A percentile compares a stretch with the other conserved stretches of the same genome.
Evolutionary conservation across 306 rosid species (phyloP).

Genomic region (Prunus mongolica): DNA sequence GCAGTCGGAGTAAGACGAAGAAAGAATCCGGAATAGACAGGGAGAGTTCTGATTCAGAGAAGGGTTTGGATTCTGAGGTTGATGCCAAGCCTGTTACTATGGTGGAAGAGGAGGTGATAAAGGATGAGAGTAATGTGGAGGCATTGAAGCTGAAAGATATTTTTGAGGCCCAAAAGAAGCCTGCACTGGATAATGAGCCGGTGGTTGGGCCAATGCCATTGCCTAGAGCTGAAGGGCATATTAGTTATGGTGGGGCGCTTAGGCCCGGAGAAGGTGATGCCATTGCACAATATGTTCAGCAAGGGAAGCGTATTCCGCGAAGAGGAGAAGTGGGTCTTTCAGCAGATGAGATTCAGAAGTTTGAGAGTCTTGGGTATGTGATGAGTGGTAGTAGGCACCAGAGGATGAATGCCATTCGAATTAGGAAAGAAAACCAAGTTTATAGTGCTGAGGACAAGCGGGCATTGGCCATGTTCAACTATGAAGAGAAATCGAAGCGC

Average conservation of each 20-base stretch:
- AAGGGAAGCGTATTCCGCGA: constrained; percentile 95
- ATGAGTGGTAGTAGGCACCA: constrained; percentile 99
- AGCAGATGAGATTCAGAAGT: constrained; percentile 85
- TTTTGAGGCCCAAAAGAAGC: constrained; percentile 75
- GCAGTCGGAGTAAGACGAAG: constrained; percentile 31
- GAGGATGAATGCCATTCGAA: constrained; percentile 98
- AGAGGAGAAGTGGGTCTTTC: constrained; percentile 99
- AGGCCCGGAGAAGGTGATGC: constrained; percentile 99
- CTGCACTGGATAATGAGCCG: constrained; percentile 57
- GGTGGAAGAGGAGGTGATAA: constrained; percentile 45
- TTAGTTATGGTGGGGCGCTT: constrained; percentile 98
- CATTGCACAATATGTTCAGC: constrained; percentile 92
- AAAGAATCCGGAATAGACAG: constrained; percentile 34
- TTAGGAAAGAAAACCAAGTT: constrained; percentile 96
- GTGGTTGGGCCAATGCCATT: constrained; percentile 89
- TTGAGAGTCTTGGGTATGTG: constrained; percentile 84
- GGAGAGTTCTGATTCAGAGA: constrained; percentile 38
- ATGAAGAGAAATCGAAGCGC: constrained; percentile 90
- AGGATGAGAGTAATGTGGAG: constrained; percentile 46
- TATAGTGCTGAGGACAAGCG: constrained; percentile 97
- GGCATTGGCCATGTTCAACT: constrained; percentile 94
- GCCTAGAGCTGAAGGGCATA: constrained; percentile 95
- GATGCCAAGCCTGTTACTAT: constrained; percentile 28
- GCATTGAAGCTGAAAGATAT: constrained; percentile 62
- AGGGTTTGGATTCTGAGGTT: constrained; percentile 39